A percentile compares a stretch with the other conserved stretches of the same genome.
Conservation (phyloP, 176 grass and related monocot species). For the Musa itinerans region DNA sequence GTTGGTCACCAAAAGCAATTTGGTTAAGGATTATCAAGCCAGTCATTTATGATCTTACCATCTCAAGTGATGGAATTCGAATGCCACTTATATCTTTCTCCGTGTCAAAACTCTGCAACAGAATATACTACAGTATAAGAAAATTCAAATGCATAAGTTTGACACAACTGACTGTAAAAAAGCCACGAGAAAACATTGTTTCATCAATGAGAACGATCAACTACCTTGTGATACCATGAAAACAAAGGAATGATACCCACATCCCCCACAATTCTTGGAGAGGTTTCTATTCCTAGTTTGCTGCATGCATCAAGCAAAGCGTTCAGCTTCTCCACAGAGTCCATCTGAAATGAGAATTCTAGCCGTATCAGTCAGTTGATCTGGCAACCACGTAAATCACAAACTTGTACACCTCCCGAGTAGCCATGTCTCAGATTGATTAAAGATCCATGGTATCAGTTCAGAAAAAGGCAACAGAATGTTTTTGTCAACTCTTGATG, state of each 20-base stretch:
- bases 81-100: slow-evolving; percentile 73
- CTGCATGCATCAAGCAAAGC: slow-evolving; percentile 95
- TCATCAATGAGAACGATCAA: not conserved
- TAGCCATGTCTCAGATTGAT: not conserved
- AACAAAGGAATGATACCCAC: slow-evolving; percentile 94
- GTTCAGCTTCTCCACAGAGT: slow-evolving; percentile 96
- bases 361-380: slow-evolving; percentile 15
- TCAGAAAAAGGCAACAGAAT: too few species aligned
- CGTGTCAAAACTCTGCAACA: slow-evolving; percentile 87
- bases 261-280: slow-evolving; percentile 57
- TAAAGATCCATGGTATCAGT: too few species aligned
- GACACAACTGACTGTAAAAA: not conserved
- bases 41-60: slow-evolving; percentile 31
- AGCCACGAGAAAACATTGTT: slow-evolving; percentile 1
- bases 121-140: slow-evolving; percentile 25
- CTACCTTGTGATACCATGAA: slow-evolving; percentile 98
- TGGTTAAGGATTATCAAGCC: not conserved
- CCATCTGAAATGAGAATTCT: slow-evolving; percentile 54
- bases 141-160: slow-evolving; percentile 12
- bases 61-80: slow-evolving; percentile 77
- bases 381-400: not conserved
- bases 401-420: not conserved
- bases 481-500: not conserved
- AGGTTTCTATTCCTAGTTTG: slow-evolving; percentile 78
- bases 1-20: too few species aligned